Conservation (phyloP, 2,329 filamentous ascomycete genomes). For the Ceratocystis ficicola region DNA sequence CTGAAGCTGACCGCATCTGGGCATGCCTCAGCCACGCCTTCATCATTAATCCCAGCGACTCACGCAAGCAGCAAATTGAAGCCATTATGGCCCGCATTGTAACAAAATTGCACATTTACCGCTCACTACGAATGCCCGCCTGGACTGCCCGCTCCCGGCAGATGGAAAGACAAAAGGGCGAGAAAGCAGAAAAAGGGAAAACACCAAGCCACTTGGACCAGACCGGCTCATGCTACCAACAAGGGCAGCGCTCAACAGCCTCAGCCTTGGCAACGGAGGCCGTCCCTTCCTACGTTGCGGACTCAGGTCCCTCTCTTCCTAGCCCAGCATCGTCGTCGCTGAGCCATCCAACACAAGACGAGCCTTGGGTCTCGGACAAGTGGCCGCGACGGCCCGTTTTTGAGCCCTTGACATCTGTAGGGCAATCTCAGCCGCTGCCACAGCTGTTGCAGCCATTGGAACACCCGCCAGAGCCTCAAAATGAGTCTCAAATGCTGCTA, state of each 20-base stretch:
- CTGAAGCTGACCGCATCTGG: slow-evolving; percentile 56
- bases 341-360: background rate
- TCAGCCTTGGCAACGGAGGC: background rate
- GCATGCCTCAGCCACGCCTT: slow-evolving; percentile 61
- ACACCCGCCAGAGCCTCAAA: background rate
- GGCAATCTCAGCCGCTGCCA: background rate
- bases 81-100: slow-evolving; percentile 33
- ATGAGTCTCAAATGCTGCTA: background rate
- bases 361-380: background rate
- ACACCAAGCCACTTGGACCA: background rate
- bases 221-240: background rate
- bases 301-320: background rate
- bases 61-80: slow-evolving; percentile 34
- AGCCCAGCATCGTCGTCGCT: background rate
- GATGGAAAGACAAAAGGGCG: background rate
- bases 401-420: background rate
- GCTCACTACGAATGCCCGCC: slow-evolving; percentile 14
- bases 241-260: background rate
- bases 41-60: slow-evolving; percentile 40
- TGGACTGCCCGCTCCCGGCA: slow-evolving; percentile 9
- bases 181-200: background rate
- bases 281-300: background rate
- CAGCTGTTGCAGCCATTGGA: background rate
- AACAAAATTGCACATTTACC: slow-evolving; percentile 21
- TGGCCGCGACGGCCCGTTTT: background rate